These are phyloP conservation scores for Fusarium coicis DNA, from an alignment of 2,329 filamentous ascomycete species.

Conservation along the genomic window DNA sequence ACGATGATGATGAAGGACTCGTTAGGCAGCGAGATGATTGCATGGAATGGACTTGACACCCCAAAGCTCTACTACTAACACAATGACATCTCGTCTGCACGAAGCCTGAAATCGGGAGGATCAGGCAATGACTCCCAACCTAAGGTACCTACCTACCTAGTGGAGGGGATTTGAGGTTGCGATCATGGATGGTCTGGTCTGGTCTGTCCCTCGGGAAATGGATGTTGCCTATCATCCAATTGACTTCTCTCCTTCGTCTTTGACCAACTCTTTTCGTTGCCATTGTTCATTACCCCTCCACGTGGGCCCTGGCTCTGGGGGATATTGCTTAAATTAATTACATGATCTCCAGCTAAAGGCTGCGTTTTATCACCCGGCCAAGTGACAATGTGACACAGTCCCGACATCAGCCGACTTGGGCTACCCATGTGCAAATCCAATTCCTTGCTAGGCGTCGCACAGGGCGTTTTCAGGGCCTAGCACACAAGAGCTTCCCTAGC, in stretches of 20 bases:
- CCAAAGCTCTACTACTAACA: neutral
- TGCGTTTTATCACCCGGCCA: slow-evolving; percentile 16
- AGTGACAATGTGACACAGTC: slow-evolving; percentile 26
- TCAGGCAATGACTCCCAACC: neutral
- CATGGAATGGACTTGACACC: neutral
- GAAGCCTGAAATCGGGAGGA: neutral
- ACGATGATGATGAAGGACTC: neutral
- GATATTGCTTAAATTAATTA: slow-evolving; percentile 18
- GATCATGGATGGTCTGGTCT: neutral
- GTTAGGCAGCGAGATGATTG: slow-evolving; percentile 8
- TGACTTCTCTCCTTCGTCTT: neutral
- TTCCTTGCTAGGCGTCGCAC: slow-evolving; percentile 8
- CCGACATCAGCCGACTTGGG: slow-evolving; percentile 48
- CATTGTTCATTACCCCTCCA: slow-evolving; percentile 32
- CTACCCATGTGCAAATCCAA: slow-evolving; percentile 30
- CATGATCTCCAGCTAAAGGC: slow-evolving; percentile 8
- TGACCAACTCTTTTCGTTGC: neutral
- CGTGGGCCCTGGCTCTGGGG: slow-evolving; percentile 32
- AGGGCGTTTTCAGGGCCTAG: neutral
- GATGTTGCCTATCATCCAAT: slow-evolving; percentile 6
- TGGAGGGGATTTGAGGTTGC: neutral
- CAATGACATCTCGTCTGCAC: neutral
- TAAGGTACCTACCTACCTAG: neutral
- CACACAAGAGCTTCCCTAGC: slow-evolving; percentile 6
- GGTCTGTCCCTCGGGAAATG: slow-evolving; percentile 1